A percentile compares a stretch with the other conserved stretches of the same genome.
Conservation (phyloP, 495 filamentous ascomycete genomes). For the Xylaria acuta region DNA sequence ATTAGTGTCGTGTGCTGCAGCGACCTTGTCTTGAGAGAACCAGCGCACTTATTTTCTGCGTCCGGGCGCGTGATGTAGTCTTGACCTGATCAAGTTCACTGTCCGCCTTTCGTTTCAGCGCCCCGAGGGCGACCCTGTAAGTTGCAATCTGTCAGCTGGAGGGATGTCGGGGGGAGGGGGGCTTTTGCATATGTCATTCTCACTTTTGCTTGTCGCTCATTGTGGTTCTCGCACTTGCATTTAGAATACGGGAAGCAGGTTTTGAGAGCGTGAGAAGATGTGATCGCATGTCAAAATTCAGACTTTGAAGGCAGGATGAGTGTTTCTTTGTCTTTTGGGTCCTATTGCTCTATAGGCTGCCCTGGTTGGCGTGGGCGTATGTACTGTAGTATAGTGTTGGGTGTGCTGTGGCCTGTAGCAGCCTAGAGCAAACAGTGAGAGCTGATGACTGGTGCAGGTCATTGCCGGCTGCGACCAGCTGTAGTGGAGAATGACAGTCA, state of each 20-base stretch:
- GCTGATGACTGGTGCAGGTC: neutral
- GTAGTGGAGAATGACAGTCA: neutral
- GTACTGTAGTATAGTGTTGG: no score
- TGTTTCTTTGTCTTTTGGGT: neutral
- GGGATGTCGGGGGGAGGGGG: neutral
- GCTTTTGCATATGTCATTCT: neutral
- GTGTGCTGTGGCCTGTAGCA: no score
- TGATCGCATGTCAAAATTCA: neutral
- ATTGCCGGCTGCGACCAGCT: neutral
- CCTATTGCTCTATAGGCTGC: neutral
- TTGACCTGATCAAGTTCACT: slow-evolving; percentile 3
- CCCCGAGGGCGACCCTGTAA: neutral
- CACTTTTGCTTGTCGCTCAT: slow-evolving; percentile 12
- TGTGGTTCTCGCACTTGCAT: neutral
- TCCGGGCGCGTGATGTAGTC: slow-evolving; percentile 8
- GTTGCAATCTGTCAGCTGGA: slow-evolving; percentile 3
- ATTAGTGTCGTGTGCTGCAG: neutral
- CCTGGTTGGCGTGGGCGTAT: no score
- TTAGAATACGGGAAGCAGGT: neutral
- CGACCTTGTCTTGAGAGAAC: neutral
- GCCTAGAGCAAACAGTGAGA: no score
- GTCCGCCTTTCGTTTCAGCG: slow-evolving; percentile 15
- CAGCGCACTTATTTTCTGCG: slow-evolving; percentile 3
- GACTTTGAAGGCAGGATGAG: neutral
- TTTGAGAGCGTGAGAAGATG: neutral